phyloP scores from a whole-genome alignment of 2,329 filamentous ascomycete species.

The Huntiella savannae region DNA sequence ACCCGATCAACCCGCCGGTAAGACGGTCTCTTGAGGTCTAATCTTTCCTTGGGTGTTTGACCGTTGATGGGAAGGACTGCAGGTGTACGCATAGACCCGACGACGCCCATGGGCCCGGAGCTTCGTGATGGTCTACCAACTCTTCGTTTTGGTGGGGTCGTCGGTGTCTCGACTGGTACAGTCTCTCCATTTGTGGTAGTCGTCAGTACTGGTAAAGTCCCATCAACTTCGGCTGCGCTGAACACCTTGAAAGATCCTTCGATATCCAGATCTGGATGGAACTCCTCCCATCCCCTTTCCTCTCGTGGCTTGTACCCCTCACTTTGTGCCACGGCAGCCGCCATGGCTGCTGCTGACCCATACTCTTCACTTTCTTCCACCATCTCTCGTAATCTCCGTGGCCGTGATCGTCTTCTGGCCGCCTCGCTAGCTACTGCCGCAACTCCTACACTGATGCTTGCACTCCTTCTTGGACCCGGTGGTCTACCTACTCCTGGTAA shows the following conservation, averaged over 20 bases:
- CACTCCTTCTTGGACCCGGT: constrained; percentile 13
- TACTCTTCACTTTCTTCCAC: constrained; percentile 48
- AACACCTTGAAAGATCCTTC: constrained; percentile 63
- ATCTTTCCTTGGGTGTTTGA: constrained; percentile 60
- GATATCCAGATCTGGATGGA: constrained; percentile 87
- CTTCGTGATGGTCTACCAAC: constrained; percentile 29
- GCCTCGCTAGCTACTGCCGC: constrained; percentile 18
- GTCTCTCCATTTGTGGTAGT: neutral
- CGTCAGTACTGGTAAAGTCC: constrained; percentile 33
- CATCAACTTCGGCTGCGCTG: constrained; percentile 69
- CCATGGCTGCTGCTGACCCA: constrained; percentile 73
- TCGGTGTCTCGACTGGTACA: constrained; percentile 9
- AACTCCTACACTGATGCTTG: constrained; percentile 16
- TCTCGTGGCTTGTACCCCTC: constrained; percentile 96
- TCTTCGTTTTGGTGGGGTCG: constrained; percentile 25
- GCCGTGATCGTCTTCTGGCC: constrained; percentile 35
- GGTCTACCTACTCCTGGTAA: constrained; percentile 17
- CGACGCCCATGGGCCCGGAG: constrained; percentile 26
- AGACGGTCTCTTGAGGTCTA: constrained; percentile 58
- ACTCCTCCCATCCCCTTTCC: constrained; percentile 94
- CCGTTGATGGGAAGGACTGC: constrained; percentile 60
- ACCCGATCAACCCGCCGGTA: constrained; percentile 67
- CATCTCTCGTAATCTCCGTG: constrained; percentile 34
- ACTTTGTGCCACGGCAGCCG: constrained; percentile 70
- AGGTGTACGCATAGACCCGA: constrained; percentile 32